Conservation (phyloP, 805 yeast genomes). For the Cyberlindnera euphorbiae region DNA sequence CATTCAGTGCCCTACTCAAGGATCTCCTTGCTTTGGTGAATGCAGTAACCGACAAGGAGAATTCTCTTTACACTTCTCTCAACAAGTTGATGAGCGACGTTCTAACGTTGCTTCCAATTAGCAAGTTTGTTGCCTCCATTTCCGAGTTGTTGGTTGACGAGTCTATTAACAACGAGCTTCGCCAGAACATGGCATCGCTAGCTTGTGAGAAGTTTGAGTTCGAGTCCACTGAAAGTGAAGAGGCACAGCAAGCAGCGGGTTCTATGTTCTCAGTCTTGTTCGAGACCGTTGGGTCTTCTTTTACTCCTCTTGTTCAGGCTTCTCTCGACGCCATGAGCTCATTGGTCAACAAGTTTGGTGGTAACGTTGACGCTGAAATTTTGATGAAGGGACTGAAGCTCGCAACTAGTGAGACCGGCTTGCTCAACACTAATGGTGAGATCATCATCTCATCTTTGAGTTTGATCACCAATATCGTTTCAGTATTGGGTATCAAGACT, state of each 20-base stretch:
- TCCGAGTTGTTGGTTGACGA: conserved; percentile 32
- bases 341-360: conserved; percentile 60
- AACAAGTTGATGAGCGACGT: conserved; percentile 48
- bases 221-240: conserved; percentile 51
- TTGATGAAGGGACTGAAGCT: conserved; percentile 46
- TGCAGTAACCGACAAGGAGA: conserved; percentile 14
- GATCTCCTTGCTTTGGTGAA: conserved; percentile 13
- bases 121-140: conserved; percentile 62
- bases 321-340: conserved; percentile 64
- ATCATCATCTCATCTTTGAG: conserved; percentile 68
- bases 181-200: conserved; percentile 57
- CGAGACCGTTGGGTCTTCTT: conserved; percentile 28
- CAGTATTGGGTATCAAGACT: conserved; percentile 76
- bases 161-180: conserved; percentile 41
- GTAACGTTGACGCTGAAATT: conserved; percentile 40
- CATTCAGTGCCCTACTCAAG: conserved; percentile 22
- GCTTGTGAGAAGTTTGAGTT: conserved; percentile 63
- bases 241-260: conserved; percentile 47
- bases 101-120: conserved; percentile 70
- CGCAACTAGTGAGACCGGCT: conserved; percentile 48
- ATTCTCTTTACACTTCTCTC: conserved; percentile 10
- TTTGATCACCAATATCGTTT: conserved; percentile 64
- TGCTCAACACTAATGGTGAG: conserved; percentile 52
- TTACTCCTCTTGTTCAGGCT: conserved; percentile 54
- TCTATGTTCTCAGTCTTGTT: conserved; percentile 47